Evolutionary conservation across 176 grass and related monocot genomes (phyloP), one percentile per base, ranked within the genome.

Genomic region (Pontederia paniculata): DNA sequence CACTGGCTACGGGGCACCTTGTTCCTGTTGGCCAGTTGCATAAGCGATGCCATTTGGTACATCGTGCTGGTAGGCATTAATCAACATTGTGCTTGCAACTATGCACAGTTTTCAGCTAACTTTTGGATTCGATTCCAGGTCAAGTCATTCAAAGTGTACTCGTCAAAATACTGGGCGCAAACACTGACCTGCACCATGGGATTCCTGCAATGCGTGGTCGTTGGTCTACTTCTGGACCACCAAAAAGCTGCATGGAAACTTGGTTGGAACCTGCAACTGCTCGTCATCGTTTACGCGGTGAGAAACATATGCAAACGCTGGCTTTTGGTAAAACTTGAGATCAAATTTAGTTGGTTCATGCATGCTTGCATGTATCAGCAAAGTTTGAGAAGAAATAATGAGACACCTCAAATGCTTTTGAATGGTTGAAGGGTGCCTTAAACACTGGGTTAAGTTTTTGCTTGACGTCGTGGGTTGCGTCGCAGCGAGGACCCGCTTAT

Each of bases 11-110:
- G 55, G 0, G 76, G 76, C 15, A 75, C 82, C 0, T 13, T 80
- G 0, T 85, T 70, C 61, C 51, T 85, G 2, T 45, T 55, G 14
- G 58, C 45, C 23, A 85, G 76, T 37, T 70, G 72, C 46, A 50
- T 80, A 1, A 54, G 48, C 47, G 79, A 73, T 37, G 77, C 82
- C 23, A 31, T 85, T 1, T 85, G 82, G 72, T 80, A 73, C 63
- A 63, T 76, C 13, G 17, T 63, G 23, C 66, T 70, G 78, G 71
- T 80, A 31, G 17, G 6, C 8, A 21, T 55, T 55, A 55, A 55
- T 10, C 41, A 45, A 2, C n/a, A n/a, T n/a, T n/a, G n/a, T n/a
- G n/a, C n/a, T n/a, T n/a, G n/a, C n/a, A n/a, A n/a, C n/a, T n/a
- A n/a, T n/a, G n/a, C n/a, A n/a, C n/a, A n/a, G n/a, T n/a, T n/a